A percentile compares a stretch with the other conserved stretches of the same genome.
phyloP scores from a whole-genome alignment of 2,329 filamentous ascomycete species.

The Aspergillus sp. region DNA sequence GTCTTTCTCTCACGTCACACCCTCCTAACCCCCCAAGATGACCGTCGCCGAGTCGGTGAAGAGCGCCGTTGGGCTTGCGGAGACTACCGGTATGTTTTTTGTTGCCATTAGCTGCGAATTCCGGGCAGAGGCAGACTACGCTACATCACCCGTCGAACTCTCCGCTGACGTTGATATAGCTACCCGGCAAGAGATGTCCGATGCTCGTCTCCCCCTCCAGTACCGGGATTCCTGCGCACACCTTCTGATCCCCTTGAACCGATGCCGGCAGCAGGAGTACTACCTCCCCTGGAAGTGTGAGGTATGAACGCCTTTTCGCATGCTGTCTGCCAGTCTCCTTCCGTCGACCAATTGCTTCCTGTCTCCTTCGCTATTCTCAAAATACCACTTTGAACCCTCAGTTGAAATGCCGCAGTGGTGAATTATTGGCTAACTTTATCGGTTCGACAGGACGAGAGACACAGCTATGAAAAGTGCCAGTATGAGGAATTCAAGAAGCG shows the following conservation, averaged over 20 bases:
- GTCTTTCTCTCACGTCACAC: constrained; percentile 12
- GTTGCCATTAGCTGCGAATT: constrained; percentile 21
- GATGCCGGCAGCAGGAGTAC: constrained; percentile 86
- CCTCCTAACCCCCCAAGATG: constrained; percentile 33
- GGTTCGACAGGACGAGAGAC: constrained; percentile 74
- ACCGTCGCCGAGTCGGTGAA: constrained; percentile 49
- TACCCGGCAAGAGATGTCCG: constrained; percentile 83
- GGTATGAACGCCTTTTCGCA: constrained; percentile 54
- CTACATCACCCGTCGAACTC: constrained; percentile 5
- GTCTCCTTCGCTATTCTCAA: not conserved
- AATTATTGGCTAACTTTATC: not conserved
- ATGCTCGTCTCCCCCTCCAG: constrained; percentile 78
- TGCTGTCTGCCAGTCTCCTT: not conserved
- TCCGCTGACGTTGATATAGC: constrained; percentile 18
- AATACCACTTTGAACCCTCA: not conserved
- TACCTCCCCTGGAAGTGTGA: constrained; percentile 98
- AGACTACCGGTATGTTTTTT: constrained; percentile 34
- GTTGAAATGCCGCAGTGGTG: not conserved
- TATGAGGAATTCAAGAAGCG: constrained; percentile 99
- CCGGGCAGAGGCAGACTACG: constrained; percentile 7
- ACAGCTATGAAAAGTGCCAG: constrained; percentile 98
- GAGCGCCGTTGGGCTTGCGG: constrained; percentile 46
- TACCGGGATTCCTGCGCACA: constrained; percentile 96
- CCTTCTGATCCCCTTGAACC: constrained; percentile 92
- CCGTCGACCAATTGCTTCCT: not conserved